Base-by-base conservation (phyloP, 352 stramenopile species). In the Peronospora belbahrii region DNA sequence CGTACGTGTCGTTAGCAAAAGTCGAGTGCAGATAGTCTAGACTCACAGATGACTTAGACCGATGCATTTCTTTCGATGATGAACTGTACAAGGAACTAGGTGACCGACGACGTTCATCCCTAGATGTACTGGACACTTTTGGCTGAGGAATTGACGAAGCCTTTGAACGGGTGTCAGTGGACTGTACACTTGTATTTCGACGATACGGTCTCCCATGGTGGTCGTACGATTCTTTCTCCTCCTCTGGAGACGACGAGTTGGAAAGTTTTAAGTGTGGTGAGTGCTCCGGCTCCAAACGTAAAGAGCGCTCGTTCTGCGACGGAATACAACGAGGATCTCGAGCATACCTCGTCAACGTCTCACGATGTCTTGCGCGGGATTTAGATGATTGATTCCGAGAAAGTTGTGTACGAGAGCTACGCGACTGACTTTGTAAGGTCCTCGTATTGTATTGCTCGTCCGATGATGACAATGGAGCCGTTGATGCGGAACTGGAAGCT, bases 71-170 rank as follows among this genome's bases (percentile, higher is more conserved):
- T 48, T 34, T 51, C 42, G 15, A 40, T 3, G 31, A 30, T 8
- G 38, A 46, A 9, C 41, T 50, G 20, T 25, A 17, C 14, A 50
- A 44, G 2, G 56, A 35, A 15, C 22, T 47, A 0, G 34, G 31
- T n/a, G 48, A 46, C 8, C 38, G 35, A 10, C 38, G 51, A 6
- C 47, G 47, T 17, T 61, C 45, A 30, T 19, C 17, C 13, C 17
- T 55, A 1, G 42, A 36, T 10, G 44, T 10, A 13, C 22, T 17
- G 7, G 37, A 60, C 8, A 7, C 20, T 10, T 42, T 50, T 6
- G 30, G 35, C 6, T 45, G 44, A 8, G 50, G 39, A 42, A 56
- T 48, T 2, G 50, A 65, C 13, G 44, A 61, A 6, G 56, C 27
- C 18, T 57, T 65, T 1, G 45, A 35, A 9, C 46, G 45, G 3